Conservation (phyloP, 257 asterid species). For the Paraleonurus japonicus region DNA sequence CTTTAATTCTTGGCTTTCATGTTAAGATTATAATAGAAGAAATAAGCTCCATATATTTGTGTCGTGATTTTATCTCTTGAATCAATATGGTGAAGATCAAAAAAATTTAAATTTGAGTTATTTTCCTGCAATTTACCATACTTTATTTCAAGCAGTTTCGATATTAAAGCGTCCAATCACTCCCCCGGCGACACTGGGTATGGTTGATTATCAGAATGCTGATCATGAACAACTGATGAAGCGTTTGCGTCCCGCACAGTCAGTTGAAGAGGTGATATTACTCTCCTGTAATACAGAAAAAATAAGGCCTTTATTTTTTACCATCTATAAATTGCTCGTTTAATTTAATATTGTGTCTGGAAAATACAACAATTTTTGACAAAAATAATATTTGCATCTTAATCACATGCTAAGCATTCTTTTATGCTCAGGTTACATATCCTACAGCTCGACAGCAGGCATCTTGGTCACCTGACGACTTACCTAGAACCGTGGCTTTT, state of each 20-base stretch:
- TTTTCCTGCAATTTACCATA: slow-evolving; percentile 19
- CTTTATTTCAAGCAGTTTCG: slow-evolving; percentile 48
- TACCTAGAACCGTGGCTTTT: slow-evolving; percentile 90
- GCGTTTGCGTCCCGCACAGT: slow-evolving; percentile 88
- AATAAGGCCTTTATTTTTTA: not conserved
- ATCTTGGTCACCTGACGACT: slow-evolving; percentile 82
- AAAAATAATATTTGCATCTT: slow-evolving; percentile 1
- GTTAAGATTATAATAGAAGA: not conserved
- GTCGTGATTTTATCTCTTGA: not conserved
- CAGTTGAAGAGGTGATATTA: slow-evolving; percentile 85
- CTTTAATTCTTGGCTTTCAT: slow-evolving; percentile 8
- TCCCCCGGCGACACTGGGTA: slow-evolving; percentile 91
- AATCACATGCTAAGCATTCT: slow-evolving; percentile 21
- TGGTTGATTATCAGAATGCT: slow-evolving; percentile 82
- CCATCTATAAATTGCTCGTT: slow-evolving; percentile 13
- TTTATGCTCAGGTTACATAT: slow-evolving; percentile 72
- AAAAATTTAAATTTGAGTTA: not conserved
- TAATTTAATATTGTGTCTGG: not conserved
- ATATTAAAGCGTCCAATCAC: slow-evolving; percentile 90
- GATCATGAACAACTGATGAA: slow-evolving; percentile 96
- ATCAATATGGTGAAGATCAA: not conserved
- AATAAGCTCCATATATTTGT: not conserved
- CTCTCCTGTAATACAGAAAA: slow-evolving; percentile 14
- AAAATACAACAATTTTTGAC: not conserved
- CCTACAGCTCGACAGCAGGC: slow-evolving; percentile 84